Conservation (phyloP, 768 basidiomycete species). For the Hygrophoropsis aurantiaca region DNA sequence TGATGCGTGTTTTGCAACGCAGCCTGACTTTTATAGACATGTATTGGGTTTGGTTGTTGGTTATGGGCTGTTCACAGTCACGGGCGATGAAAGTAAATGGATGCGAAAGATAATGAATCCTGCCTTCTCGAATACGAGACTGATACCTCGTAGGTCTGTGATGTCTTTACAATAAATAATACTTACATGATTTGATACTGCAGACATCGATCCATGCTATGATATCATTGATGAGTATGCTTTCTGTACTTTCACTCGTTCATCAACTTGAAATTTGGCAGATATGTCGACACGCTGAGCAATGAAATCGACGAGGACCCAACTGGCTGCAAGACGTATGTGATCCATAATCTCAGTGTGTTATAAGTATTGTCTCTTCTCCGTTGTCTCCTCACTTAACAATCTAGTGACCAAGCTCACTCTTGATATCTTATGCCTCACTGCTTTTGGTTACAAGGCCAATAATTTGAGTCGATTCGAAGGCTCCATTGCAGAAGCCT, state of each 20-base stretch:
- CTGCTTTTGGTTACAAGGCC: conserved; percentile 48
- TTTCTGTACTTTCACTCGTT: not conserved
- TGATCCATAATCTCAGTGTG: conserved; percentile 48
- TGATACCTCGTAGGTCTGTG: conserved; percentile 32
- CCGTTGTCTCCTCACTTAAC: not conserved
- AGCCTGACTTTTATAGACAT: conserved; percentile 46
- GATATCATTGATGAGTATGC: conserved; percentile 43
- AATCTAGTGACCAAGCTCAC: conserved; percentile 49
- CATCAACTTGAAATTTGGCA: conserved; percentile 26
- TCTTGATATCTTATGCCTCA: conserved; percentile 51
- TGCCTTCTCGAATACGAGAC: conserved; percentile 47
- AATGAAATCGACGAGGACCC: conserved; percentile 26
- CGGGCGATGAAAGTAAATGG: conserved; percentile 47
- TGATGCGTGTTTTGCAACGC: not conserved
- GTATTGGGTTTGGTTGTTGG: conserved; percentile 43
- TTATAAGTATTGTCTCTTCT: conserved; percentile 6
- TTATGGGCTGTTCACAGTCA: conserved; percentile 47
- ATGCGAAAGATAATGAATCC: conserved; percentile 55
- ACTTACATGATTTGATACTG: too few relatives aligned
- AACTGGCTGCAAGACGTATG: conserved; percentile 28
- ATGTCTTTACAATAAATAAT: too few relatives aligned
- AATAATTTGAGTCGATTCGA: conserved; percentile 46
- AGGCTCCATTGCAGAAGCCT: conserved; percentile 48
- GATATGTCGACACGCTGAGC: conserved; percentile 33
- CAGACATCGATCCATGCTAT: conserved; percentile 49